Percentiles rank a stretch among this genome's conserved stretches.
These are phyloP conservation scores for Rusavskia elegans DNA, from an alignment of 495 filamentous ascomycete genomes.

Conservation along the genomic window DNA sequence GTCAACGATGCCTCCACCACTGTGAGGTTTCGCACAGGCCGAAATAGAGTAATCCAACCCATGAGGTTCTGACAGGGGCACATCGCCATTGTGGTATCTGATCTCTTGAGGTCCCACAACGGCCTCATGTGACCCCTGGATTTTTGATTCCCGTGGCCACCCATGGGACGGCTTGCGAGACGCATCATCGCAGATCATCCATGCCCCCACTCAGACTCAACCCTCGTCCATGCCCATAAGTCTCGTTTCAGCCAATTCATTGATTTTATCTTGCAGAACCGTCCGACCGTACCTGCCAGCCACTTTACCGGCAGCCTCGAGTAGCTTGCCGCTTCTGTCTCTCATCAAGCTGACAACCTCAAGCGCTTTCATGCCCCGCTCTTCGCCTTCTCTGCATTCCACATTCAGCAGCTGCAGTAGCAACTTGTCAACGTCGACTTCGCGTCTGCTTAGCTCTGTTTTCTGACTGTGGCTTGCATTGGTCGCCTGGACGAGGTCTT, in stretches of 20 bases:
- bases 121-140: too few species aligned
- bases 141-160: too few species aligned
- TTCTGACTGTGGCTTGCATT: slow-evolving; percentile 48
- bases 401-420: slow-evolving; percentile 77
- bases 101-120: too few species aligned
- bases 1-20: too few species aligned
- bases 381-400: slow-evolving; percentile 85
- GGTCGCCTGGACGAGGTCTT: slow-evolving; percentile 42
- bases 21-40: too few species aligned
- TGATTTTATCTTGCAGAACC: slow-evolving; percentile 74
- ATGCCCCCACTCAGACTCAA: too few species aligned
- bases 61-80: too few species aligned
- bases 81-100: too few species aligned
- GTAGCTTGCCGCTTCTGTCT: slow-evolving; percentile 65
- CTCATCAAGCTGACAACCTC: slow-evolving; percentile 69
- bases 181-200: too few species aligned
- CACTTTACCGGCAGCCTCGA: slow-evolving; percentile 72
- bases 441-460: slow-evolving; percentile 48
- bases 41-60: too few species aligned
- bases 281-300: slow-evolving; percentile 61
- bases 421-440: slow-evolving; percentile 72
- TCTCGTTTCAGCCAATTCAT: slow-evolving; percentile 53
- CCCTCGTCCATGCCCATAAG: slow-evolving; percentile 29
- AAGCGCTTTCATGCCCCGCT: slow-evolving; percentile 82
- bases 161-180: too few species aligned